A percentile compares a stretch with the other conserved stretches of the same genome.
Evolutionary conservation across 2,329 filamentous ascomycete genomes (phyloP).

Genomic region (Cladophialophora bantiana): DNA sequence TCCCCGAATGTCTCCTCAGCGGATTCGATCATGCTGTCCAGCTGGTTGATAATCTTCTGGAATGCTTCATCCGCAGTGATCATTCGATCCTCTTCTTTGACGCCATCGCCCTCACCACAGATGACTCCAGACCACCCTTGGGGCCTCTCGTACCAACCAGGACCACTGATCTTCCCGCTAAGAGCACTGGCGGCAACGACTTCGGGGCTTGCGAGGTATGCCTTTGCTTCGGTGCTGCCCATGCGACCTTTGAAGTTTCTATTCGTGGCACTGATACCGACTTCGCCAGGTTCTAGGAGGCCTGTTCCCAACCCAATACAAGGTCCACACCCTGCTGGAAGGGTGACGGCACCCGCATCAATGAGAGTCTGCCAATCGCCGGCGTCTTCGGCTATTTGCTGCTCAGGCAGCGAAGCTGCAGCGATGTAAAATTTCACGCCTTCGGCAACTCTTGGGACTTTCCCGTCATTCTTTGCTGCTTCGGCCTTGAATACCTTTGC

Average conservation of each 20-base stretch:
- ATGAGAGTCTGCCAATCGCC: conserved; percentile 87
- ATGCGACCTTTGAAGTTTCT: conserved; percentile 92
- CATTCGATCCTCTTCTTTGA: conserved; percentile 68
- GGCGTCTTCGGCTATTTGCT: conserved; percentile 75
- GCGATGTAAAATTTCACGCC: conserved; percentile 89
- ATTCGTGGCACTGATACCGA: conserved; percentile 83
- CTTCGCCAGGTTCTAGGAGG: conserved; percentile 81
- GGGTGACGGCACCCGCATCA: conserved; percentile 75
- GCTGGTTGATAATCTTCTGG: conserved; percentile 66
- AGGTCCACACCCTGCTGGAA: conserved; percentile 78
- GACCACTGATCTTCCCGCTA: conserved; percentile 62
- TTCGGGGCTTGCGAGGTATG: conserved; percentile 87
- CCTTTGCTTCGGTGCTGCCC: conserved; percentile 79
- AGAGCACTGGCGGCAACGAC: conserved; percentile 91
- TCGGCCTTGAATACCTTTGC: conserved; percentile 86
- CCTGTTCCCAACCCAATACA: conserved; percentile 87
- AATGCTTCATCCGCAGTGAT: conserved; percentile 73
- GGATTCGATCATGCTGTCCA: conserved; percentile 55
- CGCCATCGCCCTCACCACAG: conserved; percentile 74
- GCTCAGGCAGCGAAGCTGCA: conserved; percentile 80
- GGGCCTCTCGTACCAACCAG: conserved; percentile 78
- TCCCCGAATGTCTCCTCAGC: conserved; percentile 58
- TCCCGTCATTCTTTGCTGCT: conserved; percentile 64
- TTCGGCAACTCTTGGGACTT: conserved; percentile 72
- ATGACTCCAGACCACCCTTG: conserved; percentile 68